Base-by-base conservation (phyloP, 2,329 filamentous ascomycete genomes). In the Biscogniauxia mediterranea region DNA sequence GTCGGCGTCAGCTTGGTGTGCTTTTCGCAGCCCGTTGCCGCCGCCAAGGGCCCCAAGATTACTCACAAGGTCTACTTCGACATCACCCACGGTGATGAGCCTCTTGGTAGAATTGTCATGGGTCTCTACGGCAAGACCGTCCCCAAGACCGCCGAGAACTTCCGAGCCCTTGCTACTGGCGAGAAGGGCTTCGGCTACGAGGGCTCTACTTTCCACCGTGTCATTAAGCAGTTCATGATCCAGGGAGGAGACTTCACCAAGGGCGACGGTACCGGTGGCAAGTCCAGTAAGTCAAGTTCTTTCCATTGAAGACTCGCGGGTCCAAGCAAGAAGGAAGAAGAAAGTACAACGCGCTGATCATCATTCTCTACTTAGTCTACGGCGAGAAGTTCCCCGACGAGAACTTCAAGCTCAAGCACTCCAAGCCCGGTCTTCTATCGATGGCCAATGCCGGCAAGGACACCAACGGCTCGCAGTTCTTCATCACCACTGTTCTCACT, bases 391-490 rank as follows among this genome's bases (percentile, higher is more conserved):
- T 95, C 81, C 79, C 86, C 67, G 91, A 96, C 73, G 91, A 96
- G 88, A 95, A 94, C 89, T 95, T 96, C 85, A 94, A 95, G 88
- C 85, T 94, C 75, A 93, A 93, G 85, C 92, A 96, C 87, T 86
- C 84, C 82, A 93, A 92, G 85, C 89, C 88, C 78, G 91, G 91
- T 72, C 81, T 92, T 56, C 81, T 95, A 68, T 92, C 89, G 78
- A 95, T 92, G 91, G 91, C 90, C 78, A 93, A 93, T 80, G 86
- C 90, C 63, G 91, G 91, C 77, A 85, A 87, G 77, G 90, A 95
- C 78, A 95, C 91, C 82, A 93, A 93, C 75, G 91, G 91, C 75
- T 92, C 89, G 61, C 91, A 95, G 76, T 95, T 95, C 83, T 95
- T 95, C 84, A 93, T 95, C 77, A 95, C 92, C 73, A 94, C 91